Base-by-base conservation (phyloP, 1,139 yeast species). In the Yamadazyma mexicana region DNA sequence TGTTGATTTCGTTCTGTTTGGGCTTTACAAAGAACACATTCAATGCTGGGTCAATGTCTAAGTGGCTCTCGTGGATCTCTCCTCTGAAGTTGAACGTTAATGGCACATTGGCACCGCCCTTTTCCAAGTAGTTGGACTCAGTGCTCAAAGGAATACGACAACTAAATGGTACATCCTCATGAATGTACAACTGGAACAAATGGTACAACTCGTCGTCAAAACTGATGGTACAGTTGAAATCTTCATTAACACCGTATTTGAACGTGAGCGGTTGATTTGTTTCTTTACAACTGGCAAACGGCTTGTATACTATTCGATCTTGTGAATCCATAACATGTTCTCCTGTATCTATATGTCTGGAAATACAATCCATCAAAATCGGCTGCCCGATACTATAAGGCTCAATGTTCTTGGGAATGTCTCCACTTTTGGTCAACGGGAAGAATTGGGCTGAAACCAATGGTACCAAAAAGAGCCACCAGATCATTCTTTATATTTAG, bases 81-180 rank as follows among this genome's bases (percentile, higher is more conserved):
- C 92, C 94, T 46, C 89, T 73, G 46, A 85, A 66, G 52, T 79
- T 79, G 56, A 85, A 70, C 2, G 82, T 76, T 40, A 85, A 59
- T 2, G 92, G 92, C 8, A 84, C 59, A 33, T 55, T 67, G 2
- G 80, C 78, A 1, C 79, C 80, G 1, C 80, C 77, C 46, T 65
- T 62, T 44, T 69, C 76, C 38, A 66, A 54, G 37, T 64, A 64
- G 45, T 70, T 59, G 18, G 64, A 56, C 39, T 73, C 75, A 9
- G 70, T 65, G 42, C 75, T 65, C 34, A 75, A 50, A 3, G 85
- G 84, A 18, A 83, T 52, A 42, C 86, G 68, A 58, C 94, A 85
- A 42, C 86, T 75, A 54, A 81, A 79, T 20, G 94, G 94, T 3
- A 75, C 82, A 57, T 85, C 94, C 57, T 83, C 86, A 56, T 85